Conservation (phyloP, 345 rosid species). For the Ailanthus altissimus region DNA sequence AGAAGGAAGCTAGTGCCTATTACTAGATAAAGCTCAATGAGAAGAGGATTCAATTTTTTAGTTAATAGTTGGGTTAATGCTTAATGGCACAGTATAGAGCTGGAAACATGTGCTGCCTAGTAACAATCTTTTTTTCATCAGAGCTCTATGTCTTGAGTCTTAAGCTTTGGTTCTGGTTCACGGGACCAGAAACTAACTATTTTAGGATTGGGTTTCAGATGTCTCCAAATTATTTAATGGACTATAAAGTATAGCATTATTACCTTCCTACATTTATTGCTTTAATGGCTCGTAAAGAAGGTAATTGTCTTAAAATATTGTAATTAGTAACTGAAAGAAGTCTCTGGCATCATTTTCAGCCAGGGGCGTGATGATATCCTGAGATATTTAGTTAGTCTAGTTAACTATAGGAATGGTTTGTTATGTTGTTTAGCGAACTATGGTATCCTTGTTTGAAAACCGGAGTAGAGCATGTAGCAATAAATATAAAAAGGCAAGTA, state of each 20-base stretch:
- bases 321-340: background rate
- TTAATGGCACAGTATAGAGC: background rate
- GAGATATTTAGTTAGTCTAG: too few species aligned
- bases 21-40: conserved; percentile 3
- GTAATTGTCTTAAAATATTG: background rate
- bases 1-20: background rate
- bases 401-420: too few species aligned
- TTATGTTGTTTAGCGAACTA: too few species aligned
- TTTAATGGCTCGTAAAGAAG: background rate
- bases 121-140: background rate
- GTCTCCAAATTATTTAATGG: background rate
- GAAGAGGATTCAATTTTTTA: background rate
- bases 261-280: background rate
- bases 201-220: background rate
- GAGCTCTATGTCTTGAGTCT: background rate
- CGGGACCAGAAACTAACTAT: background rate
- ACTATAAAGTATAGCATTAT: background rate
- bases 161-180: background rate
- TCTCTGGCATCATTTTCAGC: too few species aligned
- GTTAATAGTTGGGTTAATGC: background rate
- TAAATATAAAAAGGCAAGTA: too few species aligned
- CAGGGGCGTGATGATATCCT: too few species aligned
- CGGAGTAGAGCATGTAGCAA: too few species aligned
- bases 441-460: too few species aligned
- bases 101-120: background rate